These are phyloP conservation scores for Chloridella minuta DNA, from an alignment of 352 stramenopile species.

Conservation along the genomic window DNA sequence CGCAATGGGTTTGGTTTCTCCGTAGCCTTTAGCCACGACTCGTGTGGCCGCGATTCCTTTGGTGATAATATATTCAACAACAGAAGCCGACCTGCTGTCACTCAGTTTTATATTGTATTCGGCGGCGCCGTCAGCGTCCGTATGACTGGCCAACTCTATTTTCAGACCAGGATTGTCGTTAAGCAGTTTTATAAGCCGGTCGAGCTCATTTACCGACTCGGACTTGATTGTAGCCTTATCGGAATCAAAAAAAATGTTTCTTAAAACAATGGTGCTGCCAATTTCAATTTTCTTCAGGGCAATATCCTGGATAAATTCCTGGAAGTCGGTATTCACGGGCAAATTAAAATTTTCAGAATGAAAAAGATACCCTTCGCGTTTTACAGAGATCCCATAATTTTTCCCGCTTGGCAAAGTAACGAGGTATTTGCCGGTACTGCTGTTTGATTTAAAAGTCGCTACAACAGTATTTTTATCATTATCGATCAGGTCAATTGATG, in stretches of 20 bases:
- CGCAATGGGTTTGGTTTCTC: neutral
- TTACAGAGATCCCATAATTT: neutral
- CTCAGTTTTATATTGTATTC: neutral
- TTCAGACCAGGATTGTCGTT: neutral
- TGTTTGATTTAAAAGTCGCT: neutral
- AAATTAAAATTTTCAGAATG: constrained; percentile 6
- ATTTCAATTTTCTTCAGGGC: neutral
- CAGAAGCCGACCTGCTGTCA: neutral
- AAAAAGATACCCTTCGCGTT: neutral
- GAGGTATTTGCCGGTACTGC: neutral
- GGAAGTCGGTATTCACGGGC: neutral
- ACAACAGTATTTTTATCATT: neutral
- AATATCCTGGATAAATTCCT: neutral
- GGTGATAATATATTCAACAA: neutral
- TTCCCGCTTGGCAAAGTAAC: neutral
- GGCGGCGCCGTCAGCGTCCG: neutral
- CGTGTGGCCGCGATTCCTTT: neutral
- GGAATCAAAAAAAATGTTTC: constrained; percentile 5
- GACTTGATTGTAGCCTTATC: neutral
- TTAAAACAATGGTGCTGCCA: neutral
- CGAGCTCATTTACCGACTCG: neutral
- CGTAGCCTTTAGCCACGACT: neutral
- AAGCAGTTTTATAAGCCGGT: neutral
- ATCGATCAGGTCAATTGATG: neutral
- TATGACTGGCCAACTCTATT: neutral